Evolutionary conservation across 495 filamentous ascomycete genomes (phyloP).

Genomic region (Patellaria atrata): DNA sequence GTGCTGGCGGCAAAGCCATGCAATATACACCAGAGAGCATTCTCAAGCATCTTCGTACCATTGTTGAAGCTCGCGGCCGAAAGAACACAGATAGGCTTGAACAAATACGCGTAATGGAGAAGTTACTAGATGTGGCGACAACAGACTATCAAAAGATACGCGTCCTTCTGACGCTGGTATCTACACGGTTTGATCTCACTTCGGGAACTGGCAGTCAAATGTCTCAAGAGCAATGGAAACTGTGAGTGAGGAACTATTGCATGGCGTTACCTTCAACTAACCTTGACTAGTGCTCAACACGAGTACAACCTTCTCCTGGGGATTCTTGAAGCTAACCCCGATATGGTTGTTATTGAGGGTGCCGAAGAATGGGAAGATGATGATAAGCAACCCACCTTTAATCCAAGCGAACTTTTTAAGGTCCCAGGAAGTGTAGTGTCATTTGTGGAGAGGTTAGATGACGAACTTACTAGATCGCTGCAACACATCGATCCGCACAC

Average conservation of each 20-base stretch:
- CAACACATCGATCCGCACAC: constrained; percentile 98
- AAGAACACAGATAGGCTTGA: constrained; percentile 95
- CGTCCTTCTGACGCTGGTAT: constrained; percentile 80
- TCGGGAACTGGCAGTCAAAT: constrained; percentile 71
- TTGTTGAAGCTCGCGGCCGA: constrained; percentile 90
- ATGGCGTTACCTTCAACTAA: constrained; percentile 5
- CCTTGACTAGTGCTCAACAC: constrained; percentile 46
- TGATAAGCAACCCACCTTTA: constrained; percentile 69
- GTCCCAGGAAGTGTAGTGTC: constrained; percentile 90
- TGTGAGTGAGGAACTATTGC: constrained; percentile 31
- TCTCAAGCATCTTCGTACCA: constrained; percentile 83
- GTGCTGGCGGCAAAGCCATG: constrained; percentile 69
- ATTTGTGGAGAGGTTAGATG: constrained; percentile 87
- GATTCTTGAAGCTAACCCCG: constrained; percentile 60
- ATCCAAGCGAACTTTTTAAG: constrained; percentile 58
- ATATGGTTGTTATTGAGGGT: constrained; percentile 72
- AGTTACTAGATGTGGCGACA: constrained; percentile 71
- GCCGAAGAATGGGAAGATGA: constrained; percentile 99
- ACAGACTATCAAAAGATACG: constrained; percentile 91
- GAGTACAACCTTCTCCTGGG: constrained; percentile 65
- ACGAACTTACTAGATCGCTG: constrained; percentile 89
- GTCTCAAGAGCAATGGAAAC: constrained; percentile 94
- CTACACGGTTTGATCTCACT: constrained; percentile 86
- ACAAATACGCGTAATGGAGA: constrained; percentile 96
- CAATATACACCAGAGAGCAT: constrained; percentile 95